Evolutionary conservation across 2,329 filamentous ascomycete genomes (phyloP).

Genomic region (Ophiostoma novo-ulmi): DNA sequence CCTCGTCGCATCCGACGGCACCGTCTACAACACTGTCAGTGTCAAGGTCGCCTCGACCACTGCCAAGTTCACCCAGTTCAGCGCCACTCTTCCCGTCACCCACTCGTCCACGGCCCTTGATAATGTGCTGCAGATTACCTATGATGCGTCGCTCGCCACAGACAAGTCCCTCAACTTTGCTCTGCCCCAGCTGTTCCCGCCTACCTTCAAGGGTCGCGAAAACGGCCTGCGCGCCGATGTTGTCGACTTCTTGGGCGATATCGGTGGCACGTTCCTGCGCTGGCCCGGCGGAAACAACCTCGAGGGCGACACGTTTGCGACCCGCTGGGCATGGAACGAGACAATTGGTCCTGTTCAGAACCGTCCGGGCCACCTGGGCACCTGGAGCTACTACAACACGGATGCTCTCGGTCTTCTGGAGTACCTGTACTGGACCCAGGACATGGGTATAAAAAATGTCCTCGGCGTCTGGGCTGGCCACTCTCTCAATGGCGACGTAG

Average conservation of each 20-base stretch:
- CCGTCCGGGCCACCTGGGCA: slow-evolving; percentile 4
- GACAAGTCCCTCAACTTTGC: slow-evolving; percentile 2
- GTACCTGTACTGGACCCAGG: slow-evolving; percentile 10
- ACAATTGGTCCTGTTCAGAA: slow-evolving; percentile 6
- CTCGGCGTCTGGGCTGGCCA: slow-evolving; percentile 1
- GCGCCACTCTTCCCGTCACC: neutral
- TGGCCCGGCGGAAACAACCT: slow-evolving; percentile 9
- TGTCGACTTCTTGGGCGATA: neutral
- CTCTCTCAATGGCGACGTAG: neutral
- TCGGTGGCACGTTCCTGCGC: slow-evolving; percentile 5
- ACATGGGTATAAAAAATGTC: neutral
- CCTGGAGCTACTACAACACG: slow-evolving; percentile 4
- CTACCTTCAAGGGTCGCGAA: neutral
- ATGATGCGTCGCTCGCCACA: neutral
- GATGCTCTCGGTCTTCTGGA: slow-evolving; percentile 4
- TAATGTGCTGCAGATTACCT: neutral
- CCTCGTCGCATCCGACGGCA: neutral
- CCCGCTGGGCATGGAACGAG: slow-evolving; percentile 7
- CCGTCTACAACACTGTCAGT: neutral
- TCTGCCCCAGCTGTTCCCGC: slow-evolving; percentile 1
- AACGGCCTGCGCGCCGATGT: slow-evolving; percentile 7
- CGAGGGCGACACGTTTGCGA: neutral
- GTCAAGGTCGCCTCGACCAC: neutral
- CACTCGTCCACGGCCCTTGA: slow-evolving; percentile 1
- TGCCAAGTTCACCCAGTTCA: neutral